Evolutionary conservation across 495 filamentous ascomycete species (phyloP), one percentile per base, ranked within the genome.

Genomic region (Aspergillus incahuasiensis): DNA sequence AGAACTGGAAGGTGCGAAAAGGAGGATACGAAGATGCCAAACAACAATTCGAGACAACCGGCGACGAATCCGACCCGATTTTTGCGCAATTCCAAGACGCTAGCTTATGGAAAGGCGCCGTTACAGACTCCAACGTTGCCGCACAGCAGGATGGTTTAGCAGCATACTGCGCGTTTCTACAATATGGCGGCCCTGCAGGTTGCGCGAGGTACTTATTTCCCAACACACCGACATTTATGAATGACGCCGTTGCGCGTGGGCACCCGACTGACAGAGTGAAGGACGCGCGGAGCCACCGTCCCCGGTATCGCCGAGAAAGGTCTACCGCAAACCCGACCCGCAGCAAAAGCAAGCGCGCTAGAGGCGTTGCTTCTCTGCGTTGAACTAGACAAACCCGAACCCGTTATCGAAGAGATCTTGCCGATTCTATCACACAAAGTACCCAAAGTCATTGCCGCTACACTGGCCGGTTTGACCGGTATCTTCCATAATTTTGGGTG

Each of bases 1-100:
- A 94, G 86, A 85, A 88, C 66, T 99, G 94, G 94, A 99, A 99
- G 80, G 94, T 94, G 40, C 82, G 94, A 59, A 99, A 99, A 71
- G 82, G 84, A 67, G 94, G 87, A 46, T 99, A 97, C 71, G 94
- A 97, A 75, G 90, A 92, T 58, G 92, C 90, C 41, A 83, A 88
- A 38, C 87, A 90, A 66, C 80, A 84, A 59, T 97, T 99, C 64
- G 87, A 91, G 67, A 79, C 81, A 54, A 90, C 91, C 8, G 85
- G 88, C 50, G 89, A 94, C 74, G 94, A 97, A 69, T 82, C 88
- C 59, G 86, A 94, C 63, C 86, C 91, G 9, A 84, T 85, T 7
- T 96, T 97, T 56, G 79, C 82, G 48, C 88, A 90, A 7, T 97
- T 97, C 53, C 84, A 91, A 66, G 92, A 97, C 57, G 79, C 91